These are phyloP conservation scores for Triangularia setosa DNA, from an alignment of 2,329 filamentous ascomycete species.

Conservation along the genomic window DNA sequence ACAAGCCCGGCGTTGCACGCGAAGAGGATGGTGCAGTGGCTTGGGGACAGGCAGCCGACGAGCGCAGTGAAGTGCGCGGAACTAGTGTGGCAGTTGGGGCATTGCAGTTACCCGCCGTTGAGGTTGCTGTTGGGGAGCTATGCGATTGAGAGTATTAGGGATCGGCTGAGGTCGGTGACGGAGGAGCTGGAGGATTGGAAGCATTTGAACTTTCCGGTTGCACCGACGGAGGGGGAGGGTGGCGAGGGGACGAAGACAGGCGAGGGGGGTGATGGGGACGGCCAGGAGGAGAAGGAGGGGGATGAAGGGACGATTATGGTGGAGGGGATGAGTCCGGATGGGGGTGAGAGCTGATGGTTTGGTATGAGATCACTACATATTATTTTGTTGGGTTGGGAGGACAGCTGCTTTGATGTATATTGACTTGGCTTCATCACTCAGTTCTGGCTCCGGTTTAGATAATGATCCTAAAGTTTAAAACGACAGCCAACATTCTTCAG, in stretches of 20 bases:
- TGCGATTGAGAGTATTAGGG: constrained; percentile 91
- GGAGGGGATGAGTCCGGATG: constrained; percentile 11
- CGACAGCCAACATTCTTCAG: background rate
- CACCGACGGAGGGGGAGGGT: constrained; percentile 35
- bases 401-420: too few relatives aligned
- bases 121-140: constrained; percentile 85
- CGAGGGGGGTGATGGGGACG: constrained; percentile 20
- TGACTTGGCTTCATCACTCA: background rate
- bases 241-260: constrained; percentile 26
- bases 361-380: too few relatives aligned
- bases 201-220: constrained; percentile 65
- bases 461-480: background rate
- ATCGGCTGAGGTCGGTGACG: constrained; percentile 82
- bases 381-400: too few relatives aligned
- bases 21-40: constrained; percentile 87
- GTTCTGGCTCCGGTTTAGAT: background rate
- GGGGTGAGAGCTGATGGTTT: background rate
- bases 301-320: constrained; percentile 8
- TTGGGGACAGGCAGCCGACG: constrained; percentile 86
- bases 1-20: constrained; percentile 85
- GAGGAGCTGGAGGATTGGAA: constrained; percentile 96
- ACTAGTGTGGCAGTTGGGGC: constrained; percentile 88
- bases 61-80: constrained; percentile 91
- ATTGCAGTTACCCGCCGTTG: constrained; percentile 90
- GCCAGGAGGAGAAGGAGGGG: constrained; percentile 1